Evolutionary conservation across 768 basidiomycete genomes (phyloP), one percentile per base, ranked within the genome.

Genomic region (Amanita brunnescens): DNA sequence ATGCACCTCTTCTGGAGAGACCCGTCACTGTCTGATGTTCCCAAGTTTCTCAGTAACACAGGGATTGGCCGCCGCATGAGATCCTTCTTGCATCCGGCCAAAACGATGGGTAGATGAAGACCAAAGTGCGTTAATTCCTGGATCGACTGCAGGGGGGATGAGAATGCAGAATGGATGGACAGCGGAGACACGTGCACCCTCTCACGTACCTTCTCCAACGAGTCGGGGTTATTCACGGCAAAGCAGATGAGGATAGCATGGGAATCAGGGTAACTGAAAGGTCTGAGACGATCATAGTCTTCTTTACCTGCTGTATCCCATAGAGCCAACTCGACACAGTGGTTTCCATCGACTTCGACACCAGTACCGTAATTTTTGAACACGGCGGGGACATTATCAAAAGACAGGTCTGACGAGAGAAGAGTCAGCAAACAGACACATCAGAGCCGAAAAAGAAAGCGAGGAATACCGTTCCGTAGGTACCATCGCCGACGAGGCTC

Each of bases 301-400:
- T 97, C 95, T 69, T 98, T 95, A 49, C 96, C 96, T 30, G 96
- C 95, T 47, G 96, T 98, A 94, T 98, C 96, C 96, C 96, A 98
- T 61, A 99, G 74, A 26, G 96, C 95, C 62, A 99, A 78, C 71
- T 99, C 96, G 61, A 98, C 94, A n/a, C n/a, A n/a, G 65, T 94
- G 91, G 74, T 95, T 98, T 59, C 91, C 91, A 63, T 98, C 95
- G 55, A 98, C 94, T 68, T 97, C 92, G 46, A 98, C 93, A 67
- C 97, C 94, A 59, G 95, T 94, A 51, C 96, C 95, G 68, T 97
- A 96, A 82, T 97, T 97, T 79, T 99, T 96, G 61, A 98, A 99
- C 47, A 99, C 96, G 53, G 96, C 98, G 45, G 96, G 96, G 56
- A 98, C 93, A 65, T 98, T 63, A 94, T 94, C 73, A 95, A 80